These are phyloP conservation scores for Phytophthora tubulina DNA, from an alignment of 352 stramenopile species.

Conservation along the genomic window DNA sequence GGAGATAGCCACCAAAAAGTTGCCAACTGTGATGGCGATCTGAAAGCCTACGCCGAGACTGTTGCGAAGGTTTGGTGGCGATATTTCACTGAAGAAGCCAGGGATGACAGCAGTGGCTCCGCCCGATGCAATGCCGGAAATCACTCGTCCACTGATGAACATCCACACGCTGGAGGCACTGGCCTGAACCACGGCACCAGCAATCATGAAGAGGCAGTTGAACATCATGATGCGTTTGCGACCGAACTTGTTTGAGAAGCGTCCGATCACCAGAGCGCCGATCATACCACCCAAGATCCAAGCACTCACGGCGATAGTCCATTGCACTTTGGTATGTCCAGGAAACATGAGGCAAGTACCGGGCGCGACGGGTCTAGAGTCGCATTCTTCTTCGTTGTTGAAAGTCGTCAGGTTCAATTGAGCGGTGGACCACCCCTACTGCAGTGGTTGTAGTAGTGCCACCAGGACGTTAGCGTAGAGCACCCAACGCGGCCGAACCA, in stretches of 20 bases:
- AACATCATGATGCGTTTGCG: conserved; percentile 30
- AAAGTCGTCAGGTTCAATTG: conserved; percentile 62
- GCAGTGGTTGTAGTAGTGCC: conserved; percentile 48
- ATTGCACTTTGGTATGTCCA: conserved; percentile 53
- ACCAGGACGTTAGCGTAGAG: conserved; percentile 52
- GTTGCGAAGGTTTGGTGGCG: conserved; percentile 34
- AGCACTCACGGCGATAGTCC: conserved; percentile 54
- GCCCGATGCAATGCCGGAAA: conserved; percentile 39
- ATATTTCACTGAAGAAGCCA: conserved; percentile 43
- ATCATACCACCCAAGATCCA: conserved; percentile 50
- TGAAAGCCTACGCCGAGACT: conserved; percentile 38
- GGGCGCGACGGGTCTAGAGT: conserved; percentile 37
- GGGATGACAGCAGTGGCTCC: conserved; percentile 35
- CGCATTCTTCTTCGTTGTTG: conserved; percentile 50
- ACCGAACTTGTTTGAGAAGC: conserved; percentile 35
- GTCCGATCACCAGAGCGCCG: conserved; percentile 40
- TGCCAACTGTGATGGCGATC: conserved; percentile 36
- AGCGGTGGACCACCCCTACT: conserved; percentile 64
- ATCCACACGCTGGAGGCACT: conserved; percentile 32
- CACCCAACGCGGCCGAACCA: conserved; percentile 9
- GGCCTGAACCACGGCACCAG: conserved; percentile 43
- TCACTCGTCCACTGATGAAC: conserved; percentile 41
- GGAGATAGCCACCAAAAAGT: conserved; percentile 35
- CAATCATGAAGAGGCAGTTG: conserved; percentile 52
- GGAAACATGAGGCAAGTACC: conserved; percentile 67